Evolutionary conservation across 2,329 filamentous ascomycete genomes (phyloP), one percentile per base, ranked within the genome.

Genomic region (Berkeleyomyces basicola): DNA sequence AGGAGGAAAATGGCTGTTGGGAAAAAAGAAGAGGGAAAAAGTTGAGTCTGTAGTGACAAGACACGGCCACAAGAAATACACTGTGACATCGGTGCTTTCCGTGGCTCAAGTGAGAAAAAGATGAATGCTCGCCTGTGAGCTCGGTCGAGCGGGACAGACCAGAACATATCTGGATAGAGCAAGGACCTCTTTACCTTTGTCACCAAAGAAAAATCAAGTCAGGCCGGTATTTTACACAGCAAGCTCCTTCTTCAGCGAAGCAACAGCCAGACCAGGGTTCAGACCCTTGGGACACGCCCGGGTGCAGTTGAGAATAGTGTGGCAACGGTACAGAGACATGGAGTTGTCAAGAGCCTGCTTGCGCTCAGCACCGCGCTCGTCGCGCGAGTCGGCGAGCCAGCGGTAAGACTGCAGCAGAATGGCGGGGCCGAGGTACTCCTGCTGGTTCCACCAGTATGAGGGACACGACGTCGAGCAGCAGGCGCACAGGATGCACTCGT

Each of bases 401-500:
- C 92, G 85, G 84, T 97, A 99, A 7, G 90, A 96, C 78, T 99
- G 93, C 68, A 99, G 84, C 61, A 99, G 87, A 66, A 99, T 89
- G 68, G 93, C 93, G 65, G 93, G 93, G 67, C 93, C 93, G 59
- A 99, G 88, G 79, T 99, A 99, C 76, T 97, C 91, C 78, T 97
- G 91, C 69, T 87, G 85, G 81, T 99, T 99, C 93, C 93, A 99
- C 93, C 93, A 99, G 82, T 99, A 99, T 16, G 90, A 96, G n/a
- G 93, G 93, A 82, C 93, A 99, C 57, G 92, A 96, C 31, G 93
- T 99, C 68, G 88, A 93, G 85, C 93, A 99, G 85, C 93, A 99
- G 70, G 92, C 92, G 81, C 93, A 99, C 64, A 99, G 86, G 76
- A 99, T 97, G 79, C 93, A 99, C 78, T 99, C 93, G 80, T 99